Base-by-base conservation (phyloP, 2,329 filamentous ascomycete genomes). In the Fusarium beomiforme region DNA sequence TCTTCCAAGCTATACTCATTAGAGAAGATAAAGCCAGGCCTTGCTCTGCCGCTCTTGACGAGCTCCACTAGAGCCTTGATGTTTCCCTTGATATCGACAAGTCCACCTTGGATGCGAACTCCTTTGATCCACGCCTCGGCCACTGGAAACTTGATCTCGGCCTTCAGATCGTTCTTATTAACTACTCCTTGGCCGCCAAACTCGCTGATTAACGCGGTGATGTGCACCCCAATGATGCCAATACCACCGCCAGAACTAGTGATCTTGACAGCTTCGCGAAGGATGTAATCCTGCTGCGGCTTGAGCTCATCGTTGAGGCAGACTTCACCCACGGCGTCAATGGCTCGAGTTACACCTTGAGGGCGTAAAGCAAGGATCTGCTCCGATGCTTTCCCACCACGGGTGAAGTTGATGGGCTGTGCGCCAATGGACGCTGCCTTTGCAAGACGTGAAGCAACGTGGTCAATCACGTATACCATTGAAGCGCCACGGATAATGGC, bases 401-500 rank as follows among this genome's bases (percentile, higher is more conserved):
- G 57, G 3, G 64, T 69, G 6, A 69, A 72, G 16, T 69, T 63
- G 11, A 72, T 72, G 6, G 69, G 64, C 9, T 69, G 60, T 0
- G 69, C 70, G 14, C 69, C 64, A 3, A 72, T 72, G 1, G 54
- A 61, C 4, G 57, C 34, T 1, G 69, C 69, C 6, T 66, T 54
- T 10, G 47, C 69, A 1, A 72, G 51, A 1, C 69, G 65, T 1
- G 64, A 46, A 5, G 47, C 36, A 6, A 67, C 37, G 7, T 69
- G 60, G 19, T 72, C 69, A 16, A 72, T 41, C 8, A 69, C 60
- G 19, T 69, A 72, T 6, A 72, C 69, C 4, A 62, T 53, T 6
- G 64, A 69, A 4, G 68, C 69, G 0, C 69, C 69, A 0, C 69
- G 64, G 2, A 71, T 57, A 3, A 72, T 69, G 13, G 69, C 64